phyloP scores from a whole-genome alignment of 73 alveolate genomes.

The Blepharisma japonicum region DNA sequence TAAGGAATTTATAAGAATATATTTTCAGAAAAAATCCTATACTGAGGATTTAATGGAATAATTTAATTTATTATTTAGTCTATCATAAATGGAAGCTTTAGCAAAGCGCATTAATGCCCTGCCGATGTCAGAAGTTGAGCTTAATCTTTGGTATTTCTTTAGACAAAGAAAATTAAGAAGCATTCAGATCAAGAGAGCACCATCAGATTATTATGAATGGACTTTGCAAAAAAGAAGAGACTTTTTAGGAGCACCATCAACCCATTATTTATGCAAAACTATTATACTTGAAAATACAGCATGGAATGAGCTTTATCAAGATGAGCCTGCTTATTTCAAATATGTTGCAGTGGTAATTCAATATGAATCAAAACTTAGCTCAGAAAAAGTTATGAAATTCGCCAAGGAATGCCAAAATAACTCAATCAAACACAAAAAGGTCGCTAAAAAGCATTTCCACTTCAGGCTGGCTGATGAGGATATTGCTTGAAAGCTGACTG shows the following conservation, averaged over 20 bases:
- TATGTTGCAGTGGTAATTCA: conserved; percentile 56
- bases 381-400: conserved; percentile 47
- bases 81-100: conserved; percentile 1
- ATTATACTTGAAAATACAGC: conserved; percentile 62
- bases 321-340: conserved; percentile 49
- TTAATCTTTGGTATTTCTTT: conserved; percentile 18
- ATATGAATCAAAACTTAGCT: conserved; percentile 44
- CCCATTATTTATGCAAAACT: conserved; percentile 63
- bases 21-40: too few relatives aligned
- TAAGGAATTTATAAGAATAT: too few relatives aligned
- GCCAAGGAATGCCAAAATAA: conserved; percentile 42
- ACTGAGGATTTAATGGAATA: too few relatives aligned
- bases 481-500: conserved; percentile 51
- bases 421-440: conserved; percentile 25
- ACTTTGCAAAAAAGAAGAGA: conserved; percentile 42
- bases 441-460: conserved; percentile 57
- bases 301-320: conserved; percentile 36
- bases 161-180: conserved; percentile 27
- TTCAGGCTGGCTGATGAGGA: conserved; percentile 62
- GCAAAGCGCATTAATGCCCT: conserved; percentile 16
- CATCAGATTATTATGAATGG: conserved; percentile 48
- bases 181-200: conserved; percentile 39
- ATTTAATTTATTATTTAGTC: too few relatives aligned
- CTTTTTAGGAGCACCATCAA: conserved; percentile 55
- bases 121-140: conserved; percentile 16